Percentiles rank a stretch among this genome's conserved stretches.
Conservation (phyloP, 1,139 yeast species). For the Yamadazyma sp. region DNA sequence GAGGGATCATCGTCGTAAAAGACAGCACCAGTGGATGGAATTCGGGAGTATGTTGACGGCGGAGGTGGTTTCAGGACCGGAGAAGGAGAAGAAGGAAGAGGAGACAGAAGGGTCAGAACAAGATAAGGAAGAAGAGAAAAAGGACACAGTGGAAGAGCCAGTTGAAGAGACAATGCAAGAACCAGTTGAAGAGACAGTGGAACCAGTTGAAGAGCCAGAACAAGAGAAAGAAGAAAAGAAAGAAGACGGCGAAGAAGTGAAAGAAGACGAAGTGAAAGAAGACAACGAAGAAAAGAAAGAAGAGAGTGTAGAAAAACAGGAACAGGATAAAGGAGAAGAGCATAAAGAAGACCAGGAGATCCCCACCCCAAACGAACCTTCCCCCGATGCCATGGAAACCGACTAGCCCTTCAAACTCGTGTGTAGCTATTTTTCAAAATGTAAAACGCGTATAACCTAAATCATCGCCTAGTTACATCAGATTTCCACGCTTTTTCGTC, state of each 20-base stretch:
- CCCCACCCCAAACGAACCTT: neutral
- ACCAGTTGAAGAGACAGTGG: conserved; percentile 7
- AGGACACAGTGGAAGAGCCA: neutral
- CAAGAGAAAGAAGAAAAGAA: conserved; percentile 5
- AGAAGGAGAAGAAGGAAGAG: conserved; percentile 9
- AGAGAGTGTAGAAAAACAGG: neutral
- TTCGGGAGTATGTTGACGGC: conserved; percentile 19
- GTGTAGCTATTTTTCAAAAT: neutral
- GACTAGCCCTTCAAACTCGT: neutral
- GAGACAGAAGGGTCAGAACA: conserved; percentile 8
- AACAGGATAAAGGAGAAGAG: neutral
- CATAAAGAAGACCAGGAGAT: neutral
- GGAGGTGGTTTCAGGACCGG: conserved; percentile 16
- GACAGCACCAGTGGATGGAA: conserved; percentile 19
- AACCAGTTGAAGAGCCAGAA: conserved; percentile 6
- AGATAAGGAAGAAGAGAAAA: conserved; percentile 3
- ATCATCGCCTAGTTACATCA: conserved; percentile 1
- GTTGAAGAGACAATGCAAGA: conserved; percentile 1
- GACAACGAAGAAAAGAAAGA: neutral
- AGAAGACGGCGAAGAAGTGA: conserved; percentile 1
- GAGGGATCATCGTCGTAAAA: conserved; percentile 10
- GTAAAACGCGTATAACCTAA: conserved; percentile 2
- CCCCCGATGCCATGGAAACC: neutral
- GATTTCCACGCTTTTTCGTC: neutral
- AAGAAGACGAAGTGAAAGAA: neutral